A percentile compares a stretch with the other conserved stretches of the same genome.
Evolutionary conservation across 2,329 filamentous ascomycete genomes (phyloP).

Genomic region (Waltergamsia citrina): DNA sequence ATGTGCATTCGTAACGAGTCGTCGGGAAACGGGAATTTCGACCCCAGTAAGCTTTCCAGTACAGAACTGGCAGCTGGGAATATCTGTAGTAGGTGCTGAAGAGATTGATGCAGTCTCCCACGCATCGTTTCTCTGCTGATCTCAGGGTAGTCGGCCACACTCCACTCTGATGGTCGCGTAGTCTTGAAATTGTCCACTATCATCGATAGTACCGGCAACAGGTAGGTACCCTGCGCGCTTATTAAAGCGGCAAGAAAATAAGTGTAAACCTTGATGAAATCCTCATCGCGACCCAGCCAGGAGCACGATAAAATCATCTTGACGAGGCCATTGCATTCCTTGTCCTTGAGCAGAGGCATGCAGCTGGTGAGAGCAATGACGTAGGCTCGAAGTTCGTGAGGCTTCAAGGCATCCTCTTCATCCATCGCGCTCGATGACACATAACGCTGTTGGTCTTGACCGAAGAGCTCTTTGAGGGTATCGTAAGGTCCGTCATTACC

Average conservation of each 20-base stretch:
- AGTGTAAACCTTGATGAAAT: conserved; percentile 58
- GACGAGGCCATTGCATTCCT: conserved; percentile 49
- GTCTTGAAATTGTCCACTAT: conserved; percentile 69
- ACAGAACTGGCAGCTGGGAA: conserved; percentile 70
- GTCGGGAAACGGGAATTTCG: conserved; percentile 66
- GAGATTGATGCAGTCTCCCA: conserved; percentile 62
- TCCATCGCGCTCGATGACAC: conserved; percentile 27
- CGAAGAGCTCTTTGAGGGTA: conserved; percentile 49
- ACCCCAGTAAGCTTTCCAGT: conserved; percentile 55
- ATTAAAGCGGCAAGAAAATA: conserved; percentile 64
- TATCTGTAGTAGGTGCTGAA: conserved; percentile 69
- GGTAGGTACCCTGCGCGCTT: conserved; percentile 73
- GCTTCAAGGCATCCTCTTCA: conserved; percentile 38
- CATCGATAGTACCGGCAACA: conserved; percentile 66
- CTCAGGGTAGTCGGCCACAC: conserved; percentile 40
- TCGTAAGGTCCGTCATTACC: conserved; percentile 53
- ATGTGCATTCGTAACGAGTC: conserved; percentile 73
- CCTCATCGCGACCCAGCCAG: conserved; percentile 56
- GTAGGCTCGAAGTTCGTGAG: conserved; percentile 49
- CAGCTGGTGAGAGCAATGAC: conserved; percentile 54
- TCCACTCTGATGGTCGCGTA: conserved; percentile 33
- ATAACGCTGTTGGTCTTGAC: conserved; percentile 34
- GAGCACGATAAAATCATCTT: conserved; percentile 48
- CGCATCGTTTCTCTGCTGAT: conserved; percentile 59
- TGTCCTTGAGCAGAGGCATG: conserved; percentile 48